Percentiles rank a stretch among this genome's conserved stretches.
These are phyloP conservation scores for Plectosphaerella cucumerina DNA, from an alignment of 2,329 filamentous ascomycete genomes.

Conservation along the genomic window DNA sequence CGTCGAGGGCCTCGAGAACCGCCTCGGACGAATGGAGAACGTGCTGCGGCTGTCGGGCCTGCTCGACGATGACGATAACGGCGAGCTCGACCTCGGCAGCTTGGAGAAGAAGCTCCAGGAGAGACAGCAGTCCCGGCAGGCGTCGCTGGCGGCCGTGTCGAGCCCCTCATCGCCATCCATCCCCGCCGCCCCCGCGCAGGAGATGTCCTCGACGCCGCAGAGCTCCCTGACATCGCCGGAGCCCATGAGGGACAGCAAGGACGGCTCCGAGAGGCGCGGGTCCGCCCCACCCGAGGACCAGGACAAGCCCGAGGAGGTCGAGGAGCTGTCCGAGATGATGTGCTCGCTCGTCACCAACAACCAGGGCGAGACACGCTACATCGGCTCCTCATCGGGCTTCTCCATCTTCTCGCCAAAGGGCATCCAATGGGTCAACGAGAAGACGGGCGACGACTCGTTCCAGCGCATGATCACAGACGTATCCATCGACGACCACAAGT, in stretches of 20 bases:
- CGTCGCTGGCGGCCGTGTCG: slow-evolving; percentile 41
- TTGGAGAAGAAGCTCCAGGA: slow-evolving; percentile 72
- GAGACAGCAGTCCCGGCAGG: slow-evolving; percentile 47
- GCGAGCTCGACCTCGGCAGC: slow-evolving; percentile 80
- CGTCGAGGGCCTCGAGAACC: slow-evolving; percentile 93
- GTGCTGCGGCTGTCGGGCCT: slow-evolving; percentile 79
- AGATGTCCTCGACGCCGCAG: slow-evolving; percentile 41
- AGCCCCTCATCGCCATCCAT: slow-evolving; percentile 49
- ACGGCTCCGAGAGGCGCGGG: slow-evolving; percentile 5
- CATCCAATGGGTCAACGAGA: slow-evolving; percentile 97
- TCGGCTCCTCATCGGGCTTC: slow-evolving; percentile 95
- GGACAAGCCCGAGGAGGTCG: slow-evolving; percentile 66
- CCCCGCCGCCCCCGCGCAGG: slow-evolving; percentile 37
- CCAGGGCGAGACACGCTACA: slow-evolving; percentile 90
- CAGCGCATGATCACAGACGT: slow-evolving; percentile 90
- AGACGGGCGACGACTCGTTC: slow-evolving; percentile 93
- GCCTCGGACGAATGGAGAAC: slow-evolving; percentile 92
- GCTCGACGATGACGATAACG: slow-evolving; percentile 78
- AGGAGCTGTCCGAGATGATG: slow-evolving; percentile 96
- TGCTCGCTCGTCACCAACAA: slow-evolving; percentile 95
- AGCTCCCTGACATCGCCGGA: slow-evolving; percentile 53
- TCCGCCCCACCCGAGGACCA: slow-evolving; percentile 22
- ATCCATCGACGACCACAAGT: slow-evolving; percentile 91
- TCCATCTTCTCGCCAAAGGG: slow-evolving; percentile 98
- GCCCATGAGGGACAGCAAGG: slow-evolving; percentile 31